Evolutionary conservation across 1,139 yeast species (phyloP).

Genomic region (Blastobotrys ciferrii): DNA sequence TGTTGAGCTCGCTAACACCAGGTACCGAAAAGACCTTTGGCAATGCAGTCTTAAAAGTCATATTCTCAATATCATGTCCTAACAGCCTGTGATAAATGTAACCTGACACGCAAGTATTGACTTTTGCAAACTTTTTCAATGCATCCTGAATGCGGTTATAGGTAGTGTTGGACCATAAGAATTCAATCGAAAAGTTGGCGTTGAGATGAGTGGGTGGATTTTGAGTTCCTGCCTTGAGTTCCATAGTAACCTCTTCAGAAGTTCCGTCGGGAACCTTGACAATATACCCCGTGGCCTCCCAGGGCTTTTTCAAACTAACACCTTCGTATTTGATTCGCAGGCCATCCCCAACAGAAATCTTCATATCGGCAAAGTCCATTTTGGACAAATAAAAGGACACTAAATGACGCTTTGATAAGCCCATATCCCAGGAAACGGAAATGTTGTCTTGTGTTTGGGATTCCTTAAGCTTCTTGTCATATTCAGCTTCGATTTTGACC

Average conservation of each 20-base stretch:
- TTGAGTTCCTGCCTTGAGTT: slow-evolving; percentile 47
- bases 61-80: slow-evolving; percentile 64
- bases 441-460: slow-evolving; percentile 76
- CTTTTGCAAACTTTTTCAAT: slow-evolving; percentile 66
- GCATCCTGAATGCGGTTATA: slow-evolving; percentile 85
- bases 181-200: slow-evolving; percentile 77
- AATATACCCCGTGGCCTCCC: slow-evolving; percentile 76
- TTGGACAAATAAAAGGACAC: slow-evolving; percentile 71
- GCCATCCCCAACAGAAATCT: slow-evolving; percentile 86
- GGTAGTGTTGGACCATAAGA: slow-evolving; percentile 86
- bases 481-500: slow-evolving; percentile 76
- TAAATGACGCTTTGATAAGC: slow-evolving; percentile 61
- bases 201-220: slow-evolving; percentile 61
- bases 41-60: slow-evolving; percentile 32
- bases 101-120: slow-evolving; percentile 69
- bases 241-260: slow-evolving; percentile 72
- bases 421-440: slow-evolving; percentile 71
- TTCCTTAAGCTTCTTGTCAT: slow-evolving; percentile 72
- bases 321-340: slow-evolving; percentile 56
- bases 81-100: slow-evolving; percentile 75
- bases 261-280: slow-evolving; percentile 66
- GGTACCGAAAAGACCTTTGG: slow-evolving; percentile 67
- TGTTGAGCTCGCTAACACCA: slow-evolving; percentile 65
- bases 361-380: slow-evolving; percentile 61
- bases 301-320: slow-evolving; percentile 35